Conservation (phyloP, 2,329 filamentous ascomycete species). For the Podosphaera xanthii region DNA sequence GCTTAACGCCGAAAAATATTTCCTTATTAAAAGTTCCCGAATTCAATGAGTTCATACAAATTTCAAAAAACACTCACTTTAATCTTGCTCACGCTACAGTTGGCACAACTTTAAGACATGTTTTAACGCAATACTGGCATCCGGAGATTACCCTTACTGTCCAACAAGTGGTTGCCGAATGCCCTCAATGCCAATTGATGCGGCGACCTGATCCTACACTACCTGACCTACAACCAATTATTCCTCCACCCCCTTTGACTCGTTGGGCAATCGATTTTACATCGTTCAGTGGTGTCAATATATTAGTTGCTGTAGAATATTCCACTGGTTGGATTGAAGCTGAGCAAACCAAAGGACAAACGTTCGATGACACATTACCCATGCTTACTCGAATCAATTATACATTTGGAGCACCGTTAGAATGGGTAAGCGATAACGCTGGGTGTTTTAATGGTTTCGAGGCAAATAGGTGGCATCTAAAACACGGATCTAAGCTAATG, state of each 20-base stretch:
- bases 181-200: not conserved
- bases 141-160: not conserved
- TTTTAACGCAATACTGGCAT: too few species aligned
- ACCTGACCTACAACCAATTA: not conserved
- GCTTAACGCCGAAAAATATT: not conserved
- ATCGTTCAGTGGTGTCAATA: not conserved
- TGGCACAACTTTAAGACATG: too few species aligned
- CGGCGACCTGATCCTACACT: not conserved
- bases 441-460: not conserved
- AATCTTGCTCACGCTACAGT: not conserved
- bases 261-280: not conserved
- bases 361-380: not conserved
- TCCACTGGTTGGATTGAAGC: not conserved
- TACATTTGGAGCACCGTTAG: not conserved
- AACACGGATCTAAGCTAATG: not conserved
- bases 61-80: not conserved
- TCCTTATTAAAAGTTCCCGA: not conserved
- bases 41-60: not conserved
- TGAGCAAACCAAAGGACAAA: not conserved
- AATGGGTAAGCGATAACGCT: not conserved
- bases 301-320: not conserved
- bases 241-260: not conserved
- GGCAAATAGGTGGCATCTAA: not conserved
- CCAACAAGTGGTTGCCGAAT: not conserved
- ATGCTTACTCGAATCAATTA: not conserved